Conservation (phyloP, 768 basidiomycete genomes). For the Lentinula detonsa region DNA sequence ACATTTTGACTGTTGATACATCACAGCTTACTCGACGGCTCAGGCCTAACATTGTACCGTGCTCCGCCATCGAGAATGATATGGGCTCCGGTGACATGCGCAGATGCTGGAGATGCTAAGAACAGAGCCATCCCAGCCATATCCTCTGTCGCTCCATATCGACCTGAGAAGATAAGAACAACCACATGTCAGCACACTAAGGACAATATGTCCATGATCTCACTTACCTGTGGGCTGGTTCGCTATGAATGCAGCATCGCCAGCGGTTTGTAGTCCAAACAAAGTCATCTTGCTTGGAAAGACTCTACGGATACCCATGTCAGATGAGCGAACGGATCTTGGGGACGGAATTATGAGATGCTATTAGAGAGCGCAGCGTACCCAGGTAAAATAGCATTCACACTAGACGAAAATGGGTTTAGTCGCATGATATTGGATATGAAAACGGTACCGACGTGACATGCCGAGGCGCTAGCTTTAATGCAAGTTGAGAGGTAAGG, state of each 20-base stretch:
- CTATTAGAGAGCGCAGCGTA: conserved; percentile 17
- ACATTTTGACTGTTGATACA: neutral
- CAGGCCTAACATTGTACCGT: conserved; percentile 16
- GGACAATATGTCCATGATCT: neutral
- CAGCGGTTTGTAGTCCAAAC: conserved; percentile 51
- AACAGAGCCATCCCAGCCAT: conserved; percentile 69
- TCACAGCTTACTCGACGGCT: neutral
- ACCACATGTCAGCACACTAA: neutral
- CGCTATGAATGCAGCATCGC: conserved; percentile 44
- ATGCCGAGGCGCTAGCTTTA: conserved; percentile 50
- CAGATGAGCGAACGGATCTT: neutral
- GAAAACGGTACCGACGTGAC: conserved; percentile 54
- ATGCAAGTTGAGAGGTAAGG: conserved; percentile 65
- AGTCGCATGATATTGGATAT: neutral
- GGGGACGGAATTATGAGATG: neutral
- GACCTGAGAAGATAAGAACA: conserved; percentile 34
- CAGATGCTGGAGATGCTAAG: conserved; percentile 63
- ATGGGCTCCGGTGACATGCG: conserved; percentile 72
- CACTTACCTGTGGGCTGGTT: conserved; percentile 59
- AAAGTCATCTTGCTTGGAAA: conserved; percentile 88
- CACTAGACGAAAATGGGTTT: conserved; percentile 32
- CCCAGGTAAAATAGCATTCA: conserved; percentile 85
- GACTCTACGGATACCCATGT: conserved; percentile 30
- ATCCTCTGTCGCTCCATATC: conserved; percentile 58
- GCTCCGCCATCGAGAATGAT: conserved; percentile 68